Conservation (phyloP, 2,329 filamentous ascomycete species). For the Penicillium sp. region DNA sequence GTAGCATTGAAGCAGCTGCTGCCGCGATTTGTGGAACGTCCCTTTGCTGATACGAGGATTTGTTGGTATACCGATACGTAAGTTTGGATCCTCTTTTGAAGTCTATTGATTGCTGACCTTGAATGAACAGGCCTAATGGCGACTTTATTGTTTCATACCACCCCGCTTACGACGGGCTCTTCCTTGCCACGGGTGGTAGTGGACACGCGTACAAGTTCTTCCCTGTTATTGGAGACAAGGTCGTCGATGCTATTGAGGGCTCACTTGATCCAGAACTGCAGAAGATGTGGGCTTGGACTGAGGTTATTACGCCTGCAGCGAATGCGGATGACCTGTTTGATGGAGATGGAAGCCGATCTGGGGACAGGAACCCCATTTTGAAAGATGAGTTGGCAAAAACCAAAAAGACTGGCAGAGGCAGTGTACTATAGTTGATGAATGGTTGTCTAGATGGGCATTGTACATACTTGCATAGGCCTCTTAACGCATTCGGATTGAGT, state of each 20-base stretch:
- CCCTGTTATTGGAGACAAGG: conserved; percentile 53
- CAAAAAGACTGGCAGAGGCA: conserved; percentile 21
- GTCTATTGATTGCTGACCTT: background rate
- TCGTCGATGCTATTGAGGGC: conserved; percentile 48
- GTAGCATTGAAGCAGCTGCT: conserved; percentile 60
- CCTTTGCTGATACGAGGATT: conserved; percentile 61
- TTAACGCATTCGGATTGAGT: background rate
- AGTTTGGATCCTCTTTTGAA: conserved; percentile 15
- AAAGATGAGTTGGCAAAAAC: conserved; percentile 40
- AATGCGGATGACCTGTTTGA: conserved; percentile 25
- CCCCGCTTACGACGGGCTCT: conserved; percentile 53
- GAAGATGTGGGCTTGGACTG: conserved; percentile 45
- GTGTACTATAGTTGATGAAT: conserved; percentile 20
- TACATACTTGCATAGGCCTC: background rate
- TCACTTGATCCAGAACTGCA: conserved; percentile 42
- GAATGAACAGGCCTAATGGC: conserved; percentile 50
- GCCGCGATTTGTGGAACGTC: conserved; percentile 58
- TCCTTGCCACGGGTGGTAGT: conserved; percentile 53
- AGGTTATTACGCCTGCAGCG: conserved; percentile 14
- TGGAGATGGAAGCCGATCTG: conserved; percentile 41
- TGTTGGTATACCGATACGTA: conserved; percentile 76
- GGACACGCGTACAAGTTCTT: conserved; percentile 57
- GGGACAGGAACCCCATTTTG: conserved; percentile 34
- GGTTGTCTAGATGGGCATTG: background rate
- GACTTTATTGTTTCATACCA: conserved; percentile 72